These are phyloP conservation scores for Exophiala bonariae DNA, from an alignment of 2,329 filamentous ascomycete genomes.

Conservation along the genomic window DNA sequence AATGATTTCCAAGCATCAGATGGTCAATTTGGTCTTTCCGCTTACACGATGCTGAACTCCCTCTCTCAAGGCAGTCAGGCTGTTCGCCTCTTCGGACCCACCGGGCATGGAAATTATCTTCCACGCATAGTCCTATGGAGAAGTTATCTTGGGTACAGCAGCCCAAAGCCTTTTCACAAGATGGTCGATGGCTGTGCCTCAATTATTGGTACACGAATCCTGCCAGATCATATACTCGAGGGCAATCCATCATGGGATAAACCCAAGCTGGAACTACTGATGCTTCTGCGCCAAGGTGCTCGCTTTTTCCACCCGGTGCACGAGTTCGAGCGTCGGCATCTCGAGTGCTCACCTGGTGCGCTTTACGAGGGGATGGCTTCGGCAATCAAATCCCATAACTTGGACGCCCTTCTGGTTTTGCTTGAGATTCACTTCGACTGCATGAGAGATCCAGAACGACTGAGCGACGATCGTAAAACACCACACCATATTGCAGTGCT, in stretches of 20 bases:
- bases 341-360: constrained; percentile 32
- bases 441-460: background rate
- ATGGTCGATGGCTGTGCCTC: constrained; percentile 9
- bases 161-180: background rate
- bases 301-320: constrained; percentile 19
- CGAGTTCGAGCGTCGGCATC: constrained; percentile 16
- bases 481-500: no score
- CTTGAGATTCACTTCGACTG: constrained; percentile 39
- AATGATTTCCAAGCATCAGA: no score
- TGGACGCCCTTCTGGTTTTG: constrained; percentile 34
- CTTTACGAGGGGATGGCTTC: constrained; percentile 42
- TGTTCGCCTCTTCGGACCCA: background rate
- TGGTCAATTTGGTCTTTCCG: no score
- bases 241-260: constrained; percentile 30
- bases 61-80: no score
- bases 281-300: constrained; percentile 37
- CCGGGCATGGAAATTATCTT: background rate
- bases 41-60: no score
- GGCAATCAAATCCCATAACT: constrained; percentile 38
- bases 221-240: constrained; percentile 36
- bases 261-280: constrained; percentile 35
- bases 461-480: background rate
- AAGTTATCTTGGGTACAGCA: background rate
- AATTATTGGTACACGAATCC: constrained; percentile 28
- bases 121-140: background rate